Evolutionary conservation across 176 grass and related monocot species (phyloP).

Genomic region (Hyparrhenia diplandra): DNA sequence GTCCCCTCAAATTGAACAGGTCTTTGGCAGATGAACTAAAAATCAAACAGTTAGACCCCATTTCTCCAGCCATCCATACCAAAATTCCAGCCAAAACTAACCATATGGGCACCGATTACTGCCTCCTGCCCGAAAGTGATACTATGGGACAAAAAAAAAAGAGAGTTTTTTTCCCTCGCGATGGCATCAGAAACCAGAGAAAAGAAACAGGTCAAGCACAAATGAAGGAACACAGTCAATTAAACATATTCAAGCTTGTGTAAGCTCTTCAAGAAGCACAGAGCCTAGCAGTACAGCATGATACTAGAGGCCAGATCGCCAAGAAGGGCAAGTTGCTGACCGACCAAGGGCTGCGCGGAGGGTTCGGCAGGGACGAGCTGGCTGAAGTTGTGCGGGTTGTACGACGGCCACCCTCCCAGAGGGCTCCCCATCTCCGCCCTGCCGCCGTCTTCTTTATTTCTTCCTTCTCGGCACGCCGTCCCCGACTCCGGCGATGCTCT

Average conservation of each 20-base stretch:
- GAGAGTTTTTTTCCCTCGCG: too few relatives aligned
- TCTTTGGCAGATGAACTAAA: background rate
- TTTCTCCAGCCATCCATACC: background rate
- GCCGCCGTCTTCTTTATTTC: background rate
- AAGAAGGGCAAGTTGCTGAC: constrained; percentile 31
- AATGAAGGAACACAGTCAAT: background rate
- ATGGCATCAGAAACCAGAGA: background rate
- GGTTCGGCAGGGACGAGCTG: constrained; percentile 70
- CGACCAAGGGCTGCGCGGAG: constrained; percentile 58
- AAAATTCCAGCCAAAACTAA: background rate
- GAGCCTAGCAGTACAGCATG: background rate
- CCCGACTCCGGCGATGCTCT: constrained; percentile 30
- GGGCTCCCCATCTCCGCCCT: constrained; percentile 53
- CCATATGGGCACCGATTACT: background rate
- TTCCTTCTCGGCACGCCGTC: background rate
- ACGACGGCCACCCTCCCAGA: constrained; percentile 73
- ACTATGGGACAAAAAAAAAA: background rate
- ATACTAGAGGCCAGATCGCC: background rate
- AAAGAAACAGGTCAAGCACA: background rate
- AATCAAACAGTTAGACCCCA: background rate
- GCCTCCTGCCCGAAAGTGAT: background rate
- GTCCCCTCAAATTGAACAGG: background rate
- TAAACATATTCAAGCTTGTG: background rate
- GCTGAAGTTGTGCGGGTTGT: constrained; percentile 89
- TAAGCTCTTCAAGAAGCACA: too few relatives aligned